phyloP scores from a whole-genome alignment of 345 rosid species.

The Luvunga scandens region DNA sequence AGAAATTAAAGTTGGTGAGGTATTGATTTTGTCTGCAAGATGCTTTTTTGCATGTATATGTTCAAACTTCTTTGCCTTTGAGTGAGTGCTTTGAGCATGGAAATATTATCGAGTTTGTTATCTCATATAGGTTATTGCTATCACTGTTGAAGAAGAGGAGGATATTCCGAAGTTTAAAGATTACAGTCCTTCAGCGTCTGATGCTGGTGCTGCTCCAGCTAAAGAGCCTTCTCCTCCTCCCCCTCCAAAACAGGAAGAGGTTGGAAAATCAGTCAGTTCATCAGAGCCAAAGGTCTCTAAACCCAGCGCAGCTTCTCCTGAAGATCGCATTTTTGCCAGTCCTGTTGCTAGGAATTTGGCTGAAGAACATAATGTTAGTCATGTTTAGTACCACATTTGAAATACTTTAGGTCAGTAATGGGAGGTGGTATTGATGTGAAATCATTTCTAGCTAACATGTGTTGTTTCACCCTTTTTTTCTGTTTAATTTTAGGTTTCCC shows the following conservation, averaged over 20 bases:
- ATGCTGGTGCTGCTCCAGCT: constrained; percentile 34
- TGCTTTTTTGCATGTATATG: background rate
- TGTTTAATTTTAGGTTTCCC: constrained; percentile 50
- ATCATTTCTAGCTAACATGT: constrained; percentile 7
- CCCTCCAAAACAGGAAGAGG: constrained; percentile 57
- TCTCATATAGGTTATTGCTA: constrained; percentile 61
- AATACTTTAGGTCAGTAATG: background rate
- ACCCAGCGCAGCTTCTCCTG: constrained; percentile 46
- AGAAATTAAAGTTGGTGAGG: constrained; percentile 97
- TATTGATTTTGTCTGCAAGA: constrained; percentile 25
- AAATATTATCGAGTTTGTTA: background rate
- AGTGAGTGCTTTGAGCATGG: background rate
- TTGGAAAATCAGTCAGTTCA: constrained; percentile 51
- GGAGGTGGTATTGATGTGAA: background rate
- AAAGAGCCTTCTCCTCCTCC: constrained; percentile 58
- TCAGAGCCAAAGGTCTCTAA: constrained; percentile 60
- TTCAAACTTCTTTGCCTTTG: background rate
- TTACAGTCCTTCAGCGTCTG: constrained; percentile 64
- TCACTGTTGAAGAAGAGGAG: constrained; percentile 90
- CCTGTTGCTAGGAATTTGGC: constrained; percentile 91
- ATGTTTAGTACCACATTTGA: background rate
- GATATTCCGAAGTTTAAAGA: constrained; percentile 84
- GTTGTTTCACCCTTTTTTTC: constrained; percentile 9
- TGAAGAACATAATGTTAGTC: constrained; percentile 72
- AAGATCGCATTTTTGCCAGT: constrained; percentile 82